Base-by-base conservation (phyloP, 495 filamentous ascomycete species). In the Xylaria cubensis region DNA sequence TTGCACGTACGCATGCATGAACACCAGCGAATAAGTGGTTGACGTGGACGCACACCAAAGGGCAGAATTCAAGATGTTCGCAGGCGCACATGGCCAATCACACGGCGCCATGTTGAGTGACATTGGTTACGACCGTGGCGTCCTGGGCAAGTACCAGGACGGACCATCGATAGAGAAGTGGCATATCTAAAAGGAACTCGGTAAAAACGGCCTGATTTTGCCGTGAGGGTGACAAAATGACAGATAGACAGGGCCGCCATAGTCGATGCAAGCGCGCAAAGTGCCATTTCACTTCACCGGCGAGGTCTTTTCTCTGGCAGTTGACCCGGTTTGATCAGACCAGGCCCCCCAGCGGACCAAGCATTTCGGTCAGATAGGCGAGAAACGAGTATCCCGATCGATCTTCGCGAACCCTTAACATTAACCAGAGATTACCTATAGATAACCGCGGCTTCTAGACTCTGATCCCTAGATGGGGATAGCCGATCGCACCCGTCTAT, bases 121-220 rank as follows among this genome's bases (percentile, higher is more conserved):
- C 65, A 67, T 67, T 36, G 65, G 48, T 50, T 67, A 67, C 65
- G 50, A 55, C 65, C 50, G 65, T 67, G 65, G 65, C 65, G 65
- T 67, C n/a, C 59, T 64, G 69, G 64, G 32, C 34, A 15, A 15
- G 34, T 24, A 39, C 10, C 51, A 66, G 36, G 58, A 21, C 64
- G 36, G 58, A 21, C 64, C 61, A 21, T 61, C 34, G 58, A 61
- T 39, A 17, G 24, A 24, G n/a, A 7, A 7, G 10, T 24, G 53
- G 53, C 17, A 32, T 56, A 56, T 56, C 53, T 0, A 26, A 56
- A 29, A 56, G 53, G 53, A 29, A 17, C 24, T 56, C 53, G 53
- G 26, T 56, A 56, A 56, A 17, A 26, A 56, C 26, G 53, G 53
- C 24, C 10, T 56, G 26, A 56, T 32, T 32, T 56, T 56, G 53